Conservation (phyloP, 805 yeast genomes). For the Candida corydali region DNA sequence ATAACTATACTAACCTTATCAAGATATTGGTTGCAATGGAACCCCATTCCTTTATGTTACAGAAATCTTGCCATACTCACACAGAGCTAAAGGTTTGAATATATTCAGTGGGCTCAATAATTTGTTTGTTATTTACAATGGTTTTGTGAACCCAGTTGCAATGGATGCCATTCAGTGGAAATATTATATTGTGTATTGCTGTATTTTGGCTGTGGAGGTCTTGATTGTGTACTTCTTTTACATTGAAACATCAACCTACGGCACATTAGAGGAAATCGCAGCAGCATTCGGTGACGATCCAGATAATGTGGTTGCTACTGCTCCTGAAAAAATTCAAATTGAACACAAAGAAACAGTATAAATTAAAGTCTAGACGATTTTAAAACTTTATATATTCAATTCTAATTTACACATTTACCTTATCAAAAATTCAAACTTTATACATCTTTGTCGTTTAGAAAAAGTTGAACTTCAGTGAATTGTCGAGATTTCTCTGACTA, state of each 20-base stretch:
- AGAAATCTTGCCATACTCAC: conserved; percentile 35
- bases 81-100: conserved; percentile 40
- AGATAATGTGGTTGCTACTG: conserved; percentile 6
- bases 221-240: conserved; percentile 26
- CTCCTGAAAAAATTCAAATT: conserved; percentile 4
- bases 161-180: conserved; percentile 40
- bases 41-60: conserved; percentile 44
- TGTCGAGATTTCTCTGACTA: no score
- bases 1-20: no score
- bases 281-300: conserved; percentile 36
- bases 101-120: conserved; percentile 20
- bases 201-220: conserved; percentile 25
- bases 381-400: no score
- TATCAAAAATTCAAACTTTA: no score
- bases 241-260: conserved; percentile 40
- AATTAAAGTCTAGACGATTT: not conserved
- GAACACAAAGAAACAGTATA: conserved; percentile 8
- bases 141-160: conserved; percentile 33
- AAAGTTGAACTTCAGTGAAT: no score
- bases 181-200: conserved; percentile 40
- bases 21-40: not conserved
- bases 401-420: no score
- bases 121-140: conserved; percentile 20
- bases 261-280: conserved; percentile 40
- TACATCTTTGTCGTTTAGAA: no score